These are phyloP conservation scores for Ophiocordyceps sinensis DNA, from an alignment of 2,329 filamentous ascomycete species.

Conservation along the genomic window DNA sequence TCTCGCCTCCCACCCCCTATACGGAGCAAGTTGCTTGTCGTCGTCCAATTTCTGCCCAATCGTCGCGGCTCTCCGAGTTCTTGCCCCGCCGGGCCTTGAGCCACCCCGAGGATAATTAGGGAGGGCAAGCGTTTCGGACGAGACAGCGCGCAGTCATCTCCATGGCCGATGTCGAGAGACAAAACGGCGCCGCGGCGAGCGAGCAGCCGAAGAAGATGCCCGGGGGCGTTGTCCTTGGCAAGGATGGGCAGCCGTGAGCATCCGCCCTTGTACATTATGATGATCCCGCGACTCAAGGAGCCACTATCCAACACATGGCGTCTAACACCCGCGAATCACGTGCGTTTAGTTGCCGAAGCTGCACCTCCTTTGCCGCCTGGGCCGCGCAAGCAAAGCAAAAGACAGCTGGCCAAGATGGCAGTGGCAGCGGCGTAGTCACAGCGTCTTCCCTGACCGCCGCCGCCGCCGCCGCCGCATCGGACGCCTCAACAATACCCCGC, in stretches of 20 bases:
- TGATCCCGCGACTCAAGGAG: not conserved
- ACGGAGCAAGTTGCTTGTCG: too few species aligned
- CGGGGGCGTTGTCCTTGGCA: constrained; percentile 60
- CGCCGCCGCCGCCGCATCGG: constrained; percentile 16
- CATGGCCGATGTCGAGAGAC: constrained; percentile 24
- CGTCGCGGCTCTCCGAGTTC: too few species aligned
- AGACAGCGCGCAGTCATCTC: not conserved
- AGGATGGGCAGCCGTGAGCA: constrained; percentile 71
- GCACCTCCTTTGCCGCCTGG: constrained; percentile 17
- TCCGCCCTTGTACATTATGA: constrained; percentile 2
- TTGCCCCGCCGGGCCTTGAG: too few species aligned
- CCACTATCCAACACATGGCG: too few species aligned
- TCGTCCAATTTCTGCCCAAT: too few species aligned
- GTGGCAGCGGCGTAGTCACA: constrained; percentile 1
- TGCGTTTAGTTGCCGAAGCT: constrained; percentile 16
- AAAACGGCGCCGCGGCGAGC: constrained; percentile 11
- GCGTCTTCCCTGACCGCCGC: constrained; percentile 19
- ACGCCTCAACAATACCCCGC: constrained; percentile 14
- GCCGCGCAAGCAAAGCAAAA: constrained; percentile 14
- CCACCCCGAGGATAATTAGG: too few species aligned
- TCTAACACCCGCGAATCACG: not conserved
- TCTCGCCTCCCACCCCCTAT: too few species aligned
- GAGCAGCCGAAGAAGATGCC: constrained; percentile 40
- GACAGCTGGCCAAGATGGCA: constrained; percentile 5
- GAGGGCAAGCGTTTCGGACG: not conserved